phyloP scores from a whole-genome alignment of 495 filamentous ascomycete genomes.

The Lasiosphaeria hispida region DNA sequence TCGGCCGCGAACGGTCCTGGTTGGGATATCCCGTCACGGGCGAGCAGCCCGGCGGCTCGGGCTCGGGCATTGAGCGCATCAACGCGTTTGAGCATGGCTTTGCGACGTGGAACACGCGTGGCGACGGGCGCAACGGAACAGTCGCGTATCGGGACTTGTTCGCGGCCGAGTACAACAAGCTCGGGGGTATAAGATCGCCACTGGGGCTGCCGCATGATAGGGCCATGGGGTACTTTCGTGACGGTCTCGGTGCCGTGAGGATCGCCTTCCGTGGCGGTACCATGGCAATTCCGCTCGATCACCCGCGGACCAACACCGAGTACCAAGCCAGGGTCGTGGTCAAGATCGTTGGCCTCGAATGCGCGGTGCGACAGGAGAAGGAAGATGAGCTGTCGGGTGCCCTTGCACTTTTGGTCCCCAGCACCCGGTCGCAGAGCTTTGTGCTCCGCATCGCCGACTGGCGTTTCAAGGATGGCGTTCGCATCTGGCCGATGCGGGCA shows the following conservation, averaged over 20 bases:
- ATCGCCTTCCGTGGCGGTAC: not conserved
- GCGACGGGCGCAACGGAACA: not conserved
- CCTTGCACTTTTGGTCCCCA: not conserved
- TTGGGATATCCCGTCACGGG: not conserved
- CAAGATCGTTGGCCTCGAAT: not conserved
- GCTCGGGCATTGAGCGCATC: not conserved
- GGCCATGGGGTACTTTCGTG: not conserved
- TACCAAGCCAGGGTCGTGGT: not conserved
- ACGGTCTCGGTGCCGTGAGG: not conserved
- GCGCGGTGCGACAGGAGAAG: not conserved
- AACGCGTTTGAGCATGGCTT: not conserved
- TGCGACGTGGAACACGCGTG: not conserved
- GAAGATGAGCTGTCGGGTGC: not conserved
- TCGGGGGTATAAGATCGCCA: not conserved
- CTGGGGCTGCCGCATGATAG: not conserved
- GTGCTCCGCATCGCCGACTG: not conserved
- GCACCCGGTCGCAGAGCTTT: not conserved
- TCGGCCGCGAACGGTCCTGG: not conserved
- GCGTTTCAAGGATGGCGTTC: not conserved
- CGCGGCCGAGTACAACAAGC: not conserved
- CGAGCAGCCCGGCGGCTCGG: not conserved
- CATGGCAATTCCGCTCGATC: not conserved
- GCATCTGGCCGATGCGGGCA: not conserved
- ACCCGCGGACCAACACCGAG: not conserved
- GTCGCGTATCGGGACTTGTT: not conserved